Evolutionary conservation across 2,329 filamentous ascomycete genomes (phyloP).

Genomic region (Colletotrichum tamarilloi): DNA sequence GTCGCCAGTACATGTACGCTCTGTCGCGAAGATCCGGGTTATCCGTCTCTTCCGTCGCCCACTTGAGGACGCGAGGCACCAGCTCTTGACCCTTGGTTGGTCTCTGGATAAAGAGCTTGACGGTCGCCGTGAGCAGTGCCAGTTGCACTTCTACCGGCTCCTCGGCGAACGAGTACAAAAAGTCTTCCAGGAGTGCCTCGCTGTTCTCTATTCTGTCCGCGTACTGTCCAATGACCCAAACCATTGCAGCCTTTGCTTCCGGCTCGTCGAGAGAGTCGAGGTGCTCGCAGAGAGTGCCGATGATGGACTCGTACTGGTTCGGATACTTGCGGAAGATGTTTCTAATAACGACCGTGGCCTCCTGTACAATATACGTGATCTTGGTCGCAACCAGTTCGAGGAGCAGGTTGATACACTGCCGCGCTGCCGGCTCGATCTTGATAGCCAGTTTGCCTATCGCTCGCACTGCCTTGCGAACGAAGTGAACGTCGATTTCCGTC

Average conservation of each 20-base stretch:
- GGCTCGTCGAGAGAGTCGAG: conserved; percentile 96
- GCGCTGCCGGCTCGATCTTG: conserved; percentile 95
- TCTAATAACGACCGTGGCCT: conserved; percentile 97
- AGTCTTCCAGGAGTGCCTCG: conserved; percentile 93
- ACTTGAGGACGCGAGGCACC: conserved; percentile 94
- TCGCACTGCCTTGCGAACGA: conserved; percentile 96
- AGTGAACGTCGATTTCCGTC: conserved; percentile 98
- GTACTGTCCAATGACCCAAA: conserved; percentile 99
- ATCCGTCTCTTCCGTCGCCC: conserved; percentile 99
- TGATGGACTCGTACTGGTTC: conserved; percentile 98
- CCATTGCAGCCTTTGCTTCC: conserved; percentile 97
- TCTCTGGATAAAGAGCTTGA: conserved; percentile 97
- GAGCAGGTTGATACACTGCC: conserved; percentile 90
- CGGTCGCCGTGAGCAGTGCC: conserved; percentile 92
- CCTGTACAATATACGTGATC: conserved; percentile 98
- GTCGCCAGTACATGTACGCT: conserved; percentile 99
- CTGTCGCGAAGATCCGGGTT: conserved; percentile 96
- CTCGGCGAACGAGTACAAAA: conserved; percentile 91
- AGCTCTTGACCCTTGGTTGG: conserved; percentile 94
- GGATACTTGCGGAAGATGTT: conserved; percentile 99
- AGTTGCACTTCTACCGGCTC: conserved; percentile 97
- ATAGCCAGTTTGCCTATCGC: conserved; percentile 98
- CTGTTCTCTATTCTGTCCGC: conserved; percentile 98
- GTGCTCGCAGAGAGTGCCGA: conserved; percentile 93
- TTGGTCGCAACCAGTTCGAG: conserved; percentile 97